phyloP scores from a whole-genome alignment of 2,329 filamentous ascomycete species.

The Venturia oleaginea region DNA sequence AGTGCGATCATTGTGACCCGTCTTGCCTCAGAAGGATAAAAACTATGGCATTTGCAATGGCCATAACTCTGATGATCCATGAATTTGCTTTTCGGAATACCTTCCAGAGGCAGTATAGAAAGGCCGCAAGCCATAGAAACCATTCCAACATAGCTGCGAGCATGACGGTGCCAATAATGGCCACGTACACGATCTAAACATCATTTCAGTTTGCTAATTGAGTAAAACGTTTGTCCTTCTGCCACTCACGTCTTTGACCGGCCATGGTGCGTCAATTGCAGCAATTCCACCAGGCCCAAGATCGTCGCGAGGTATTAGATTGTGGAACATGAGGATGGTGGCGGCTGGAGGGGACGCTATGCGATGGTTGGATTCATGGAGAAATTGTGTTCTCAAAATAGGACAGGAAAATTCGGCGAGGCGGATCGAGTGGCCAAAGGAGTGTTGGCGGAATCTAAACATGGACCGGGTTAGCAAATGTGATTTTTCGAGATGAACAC shows the following conservation, averaged over 20 bases:
- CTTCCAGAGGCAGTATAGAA: constrained; percentile 82
- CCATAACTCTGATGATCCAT: constrained; percentile 70
- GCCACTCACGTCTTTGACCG: constrained; percentile 31
- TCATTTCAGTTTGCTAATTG: background rate
- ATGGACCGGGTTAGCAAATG: background rate
- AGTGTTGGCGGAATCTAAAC: background rate
- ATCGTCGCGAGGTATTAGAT: background rate
- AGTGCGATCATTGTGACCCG: too few species aligned
- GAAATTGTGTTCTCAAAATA: background rate
- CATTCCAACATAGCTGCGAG: constrained; percentile 81
- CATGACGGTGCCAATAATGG: constrained; percentile 74
- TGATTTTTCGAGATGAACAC: too few species aligned
- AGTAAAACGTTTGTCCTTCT: background rate
- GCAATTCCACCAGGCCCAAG: constrained; percentile 20
- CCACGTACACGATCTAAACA: constrained; percentile 69
- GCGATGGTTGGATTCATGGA: background rate
- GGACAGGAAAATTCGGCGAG: too few species aligned
- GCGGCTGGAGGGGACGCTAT: background rate
- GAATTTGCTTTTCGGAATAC: constrained; percentile 84
- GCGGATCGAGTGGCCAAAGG: background rate
- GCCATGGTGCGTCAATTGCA: constrained; percentile 30
- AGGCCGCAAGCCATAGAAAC: constrained; percentile 90
- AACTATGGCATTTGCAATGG: constrained; percentile 62
- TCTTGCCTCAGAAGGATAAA: constrained; percentile 69
- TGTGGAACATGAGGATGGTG: background rate